These are phyloP conservation scores for Epicoccum nigrum DNA, from an alignment of 2,329 filamentous ascomycete species.

Conservation along the genomic window DNA sequence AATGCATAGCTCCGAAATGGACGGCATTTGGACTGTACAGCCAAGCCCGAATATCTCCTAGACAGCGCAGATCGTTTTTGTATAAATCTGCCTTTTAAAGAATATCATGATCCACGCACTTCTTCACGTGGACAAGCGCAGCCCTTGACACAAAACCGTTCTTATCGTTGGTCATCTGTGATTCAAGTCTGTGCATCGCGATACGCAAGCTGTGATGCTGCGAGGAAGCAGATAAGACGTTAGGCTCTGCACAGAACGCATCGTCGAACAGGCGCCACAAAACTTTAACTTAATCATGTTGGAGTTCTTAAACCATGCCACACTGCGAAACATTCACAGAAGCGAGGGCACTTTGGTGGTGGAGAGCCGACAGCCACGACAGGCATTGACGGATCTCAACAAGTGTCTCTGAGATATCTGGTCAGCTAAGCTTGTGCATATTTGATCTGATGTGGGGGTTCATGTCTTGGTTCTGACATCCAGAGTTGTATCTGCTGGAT, in stretches of 20 bases:
- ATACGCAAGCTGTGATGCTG: background rate
- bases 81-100: background rate
- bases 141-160: background rate
- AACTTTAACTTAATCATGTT: background rate
- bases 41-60: constrained; percentile 14
- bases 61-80: constrained; percentile 6
- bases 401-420: background rate
- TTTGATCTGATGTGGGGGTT: too few species aligned
- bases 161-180: background rate
- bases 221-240: background rate
- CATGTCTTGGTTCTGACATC: too few species aligned
- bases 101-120: constrained; percentile 8
- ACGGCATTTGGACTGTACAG: background rate
- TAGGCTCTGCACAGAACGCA: background rate
- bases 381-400: background rate
- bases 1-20: background rate
- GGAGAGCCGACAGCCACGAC: constrained; percentile 5
- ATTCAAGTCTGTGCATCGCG: too few species aligned
- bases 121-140: constrained; percentile 1
- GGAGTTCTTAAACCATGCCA: constrained; percentile 7
- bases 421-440: too few species aligned
- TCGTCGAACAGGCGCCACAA: background rate
- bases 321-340: background rate
- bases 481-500: too few species aligned
- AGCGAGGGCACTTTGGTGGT: background rate